Evolutionary conservation across 2,329 filamentous ascomycete species (phyloP).

Genomic region (Paraphoma sp.): DNA sequence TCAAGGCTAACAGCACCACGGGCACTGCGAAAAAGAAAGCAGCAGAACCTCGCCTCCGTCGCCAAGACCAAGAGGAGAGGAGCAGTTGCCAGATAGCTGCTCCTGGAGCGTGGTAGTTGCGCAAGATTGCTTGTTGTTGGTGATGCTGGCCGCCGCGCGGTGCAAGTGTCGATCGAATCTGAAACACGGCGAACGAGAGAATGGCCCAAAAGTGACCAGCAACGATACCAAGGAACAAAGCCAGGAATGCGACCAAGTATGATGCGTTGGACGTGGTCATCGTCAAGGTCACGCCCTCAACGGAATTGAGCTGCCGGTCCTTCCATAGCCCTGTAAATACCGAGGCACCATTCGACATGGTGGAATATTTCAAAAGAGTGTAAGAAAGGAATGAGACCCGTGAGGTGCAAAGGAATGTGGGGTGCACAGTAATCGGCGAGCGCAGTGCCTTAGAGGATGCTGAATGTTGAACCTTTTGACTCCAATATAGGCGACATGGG

Average conservation of each 20-base stretch:
- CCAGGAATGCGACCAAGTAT: not conserved
- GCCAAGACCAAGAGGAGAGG: not conserved
- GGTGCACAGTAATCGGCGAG: not conserved
- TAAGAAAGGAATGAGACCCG: not conserved
- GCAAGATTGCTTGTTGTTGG: conserved; percentile 1
- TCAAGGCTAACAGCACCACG: not conserved
- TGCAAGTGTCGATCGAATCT: not conserved
- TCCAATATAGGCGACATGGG: not conserved
- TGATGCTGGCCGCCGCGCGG: conserved; percentile 1
- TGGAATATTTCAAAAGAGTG: not conserved
- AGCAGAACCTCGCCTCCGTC: not conserved
- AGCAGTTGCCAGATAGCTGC: conserved; percentile 1
- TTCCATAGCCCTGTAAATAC: not conserved
- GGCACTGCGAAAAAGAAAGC: not conserved
- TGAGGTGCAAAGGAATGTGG: not conserved
- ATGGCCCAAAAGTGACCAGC: conserved; percentile 4
- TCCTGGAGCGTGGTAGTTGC: conserved; percentile 1
- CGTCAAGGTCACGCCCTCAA: not conserved
- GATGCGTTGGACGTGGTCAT: not conserved
- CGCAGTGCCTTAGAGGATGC: not conserved
- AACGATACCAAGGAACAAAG: conserved; percentile 1
- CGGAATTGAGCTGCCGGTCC: not conserved
- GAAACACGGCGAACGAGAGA: not conserved
- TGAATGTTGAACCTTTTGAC: not conserved
- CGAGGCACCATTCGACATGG: not conserved